A percentile compares a stretch with the other conserved stretches of the same genome.
Evolutionary conservation across 2,329 filamentous ascomycete species (phyloP).

Genomic region (Grosmannia clavigera): DNA sequence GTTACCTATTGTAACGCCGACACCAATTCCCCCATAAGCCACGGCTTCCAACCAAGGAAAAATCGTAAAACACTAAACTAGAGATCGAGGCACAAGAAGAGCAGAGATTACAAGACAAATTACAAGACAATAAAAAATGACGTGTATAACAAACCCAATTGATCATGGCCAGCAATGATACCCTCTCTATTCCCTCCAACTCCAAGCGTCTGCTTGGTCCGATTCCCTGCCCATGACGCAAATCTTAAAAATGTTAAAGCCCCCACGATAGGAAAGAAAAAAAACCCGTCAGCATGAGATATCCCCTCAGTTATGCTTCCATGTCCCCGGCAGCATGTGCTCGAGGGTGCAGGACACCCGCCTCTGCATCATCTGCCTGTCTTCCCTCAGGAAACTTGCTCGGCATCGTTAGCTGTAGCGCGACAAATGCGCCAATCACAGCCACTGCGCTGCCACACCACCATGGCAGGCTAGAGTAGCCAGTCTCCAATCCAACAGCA

Average conservation of each 20-base stretch:
- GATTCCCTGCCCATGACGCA: background rate
- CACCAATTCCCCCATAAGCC: background rate
- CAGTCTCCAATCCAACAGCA: slow-evolving; percentile 62
- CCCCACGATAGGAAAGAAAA: background rate
- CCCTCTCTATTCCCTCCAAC: background rate
- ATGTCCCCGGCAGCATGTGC: background rate
- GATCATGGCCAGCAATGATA: background rate
- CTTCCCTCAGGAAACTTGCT: slow-evolving; percentile 28
- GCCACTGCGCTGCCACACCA: slow-evolving; percentile 78
- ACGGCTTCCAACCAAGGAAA: background rate
- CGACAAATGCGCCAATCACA: slow-evolving; percentile 59
- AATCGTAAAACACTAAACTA: background rate
- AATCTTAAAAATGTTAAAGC: background rate
- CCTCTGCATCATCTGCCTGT: slow-evolving; percentile 26
- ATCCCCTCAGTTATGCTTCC: background rate
- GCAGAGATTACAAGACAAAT: background rate
- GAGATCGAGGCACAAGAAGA: background rate
- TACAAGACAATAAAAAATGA: background rate
- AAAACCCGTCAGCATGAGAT: background rate
- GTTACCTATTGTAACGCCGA: background rate
- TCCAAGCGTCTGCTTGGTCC: background rate
- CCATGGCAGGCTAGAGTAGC: slow-evolving; percentile 84
- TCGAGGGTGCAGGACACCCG: background rate
- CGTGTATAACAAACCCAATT: background rate
- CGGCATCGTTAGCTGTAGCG: slow-evolving; percentile 61